Percentiles rank a stretch among this genome's conserved stretches.
Conservation (phyloP, 78 protist genomes). For the Chrysochromulina tobinii region DNA sequence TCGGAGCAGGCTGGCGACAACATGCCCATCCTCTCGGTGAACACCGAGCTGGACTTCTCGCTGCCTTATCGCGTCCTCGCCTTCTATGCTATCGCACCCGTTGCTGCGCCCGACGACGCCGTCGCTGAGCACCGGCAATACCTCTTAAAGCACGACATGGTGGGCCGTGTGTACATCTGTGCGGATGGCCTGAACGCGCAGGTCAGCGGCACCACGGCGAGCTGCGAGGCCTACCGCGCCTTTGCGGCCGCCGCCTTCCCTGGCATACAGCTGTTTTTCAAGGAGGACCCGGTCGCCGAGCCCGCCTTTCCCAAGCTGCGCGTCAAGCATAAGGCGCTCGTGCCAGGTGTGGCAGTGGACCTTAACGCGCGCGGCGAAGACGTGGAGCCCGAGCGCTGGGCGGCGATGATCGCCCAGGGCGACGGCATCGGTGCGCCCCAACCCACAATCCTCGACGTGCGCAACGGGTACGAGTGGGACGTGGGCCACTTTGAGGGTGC, state of each 20-base stretch:
- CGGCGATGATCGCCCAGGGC: neutral
- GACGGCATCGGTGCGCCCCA: neutral
- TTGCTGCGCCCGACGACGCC: neutral
- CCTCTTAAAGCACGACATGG: conserved; percentile 8
- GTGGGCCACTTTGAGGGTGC: conserved; percentile 19
- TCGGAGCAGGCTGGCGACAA: no score
- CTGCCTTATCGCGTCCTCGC: conserved; percentile 33
- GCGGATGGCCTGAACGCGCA: conserved; percentile 31
- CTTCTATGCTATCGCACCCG: conserved; percentile 1
- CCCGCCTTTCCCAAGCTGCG: neutral
- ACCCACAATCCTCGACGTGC: conserved; percentile 4
- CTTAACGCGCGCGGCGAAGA: conserved; percentile 11
- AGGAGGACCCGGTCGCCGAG: conserved; percentile 19
- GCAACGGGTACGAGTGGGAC: conserved; percentile 38
- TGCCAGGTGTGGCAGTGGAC: neutral
- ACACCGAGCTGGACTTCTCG: neutral
- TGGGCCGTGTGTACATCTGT: conserved; percentile 38
- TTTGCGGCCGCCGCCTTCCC: neutral
- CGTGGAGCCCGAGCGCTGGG: conserved; percentile 19
- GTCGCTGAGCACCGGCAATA: neutral
- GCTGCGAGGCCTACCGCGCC: neutral
- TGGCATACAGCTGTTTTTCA: neutral
- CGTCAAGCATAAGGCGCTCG: neutral
- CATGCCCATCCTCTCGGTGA: neutral
- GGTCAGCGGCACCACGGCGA: neutral